Base-by-base conservation (phyloP, 257 asterid species). In the Solanum chaucha region DNA sequence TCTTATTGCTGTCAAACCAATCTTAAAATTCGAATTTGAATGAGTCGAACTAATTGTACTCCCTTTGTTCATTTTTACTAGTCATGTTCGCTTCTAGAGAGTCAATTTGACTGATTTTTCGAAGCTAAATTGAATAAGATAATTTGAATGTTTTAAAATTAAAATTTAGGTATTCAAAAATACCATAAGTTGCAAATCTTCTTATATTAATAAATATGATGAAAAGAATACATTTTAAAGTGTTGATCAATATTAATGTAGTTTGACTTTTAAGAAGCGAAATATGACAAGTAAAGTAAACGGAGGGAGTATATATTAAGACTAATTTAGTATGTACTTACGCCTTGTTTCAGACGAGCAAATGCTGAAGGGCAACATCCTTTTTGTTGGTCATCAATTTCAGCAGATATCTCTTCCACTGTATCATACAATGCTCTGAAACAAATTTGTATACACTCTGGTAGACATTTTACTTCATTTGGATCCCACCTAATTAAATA, bases 401-500 rank as follows among this genome's bases (percentile, higher is more conserved):
- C 90, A 77, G 2, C 46, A 82, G 91, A 92, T 10, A 92, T 94
- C 32, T 90, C 91, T 46, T 86, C 85, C 1, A 86, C 64, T 8
- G 94, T 90, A 24, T 92, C 90, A 17, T 86, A 64, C 2, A 93
- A 87, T 20, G 88, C 65, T 90, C 87, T 65, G 78, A 93, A 93
- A 90, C 93, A 91, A 13, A 86, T 90, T 84, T 87, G 87, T 4
- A 93, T 90, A 41, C 91, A 86, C 80, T 92, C 93, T 4, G 95
- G 95, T 36, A 93, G 89, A 13, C 86, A 64, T 20, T 91, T 51
- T 19, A 90, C 81, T 77, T 90, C 93, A 70, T 59, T 90, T 3
- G 90, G 88, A 68, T 91, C 90, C 95, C 97, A 94, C 83, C 97
- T 94, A 51, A 51, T 51, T 5, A 83, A 55, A 83, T 84, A 8